Evolutionary conservation across 805 yeast species (phyloP).

Genomic region (Brettanomyces bruxellensis): DNA sequence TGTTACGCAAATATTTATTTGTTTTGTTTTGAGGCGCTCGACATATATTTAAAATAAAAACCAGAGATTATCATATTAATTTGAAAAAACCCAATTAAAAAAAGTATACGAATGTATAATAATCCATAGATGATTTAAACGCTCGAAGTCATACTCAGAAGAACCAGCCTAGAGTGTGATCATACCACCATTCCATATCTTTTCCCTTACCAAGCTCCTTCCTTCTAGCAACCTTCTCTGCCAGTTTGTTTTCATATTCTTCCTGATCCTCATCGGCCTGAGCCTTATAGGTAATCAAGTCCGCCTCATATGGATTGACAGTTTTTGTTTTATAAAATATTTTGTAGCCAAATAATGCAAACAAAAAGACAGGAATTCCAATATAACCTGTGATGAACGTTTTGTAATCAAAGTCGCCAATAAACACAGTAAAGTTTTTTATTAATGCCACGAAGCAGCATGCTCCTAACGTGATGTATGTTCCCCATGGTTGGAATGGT

Average conservation of each 20-base stretch:
- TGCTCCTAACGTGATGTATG: conserved; percentile 46
- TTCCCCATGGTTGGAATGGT: conserved; percentile 62
- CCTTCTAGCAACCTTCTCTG: conserved; percentile 7
- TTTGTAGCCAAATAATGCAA: conserved; percentile 52
- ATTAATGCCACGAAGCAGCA: conserved; percentile 49
- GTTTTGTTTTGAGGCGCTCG: too few species aligned
- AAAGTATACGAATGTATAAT: too few species aligned
- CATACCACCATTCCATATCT: conserved; percentile 20
- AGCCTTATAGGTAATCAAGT: conserved; percentile 47
- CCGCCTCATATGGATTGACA: conserved; percentile 48
- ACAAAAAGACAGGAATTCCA: conserved; percentile 57
- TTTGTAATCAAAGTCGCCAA: conserved; percentile 46
- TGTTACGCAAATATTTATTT: too few species aligned
- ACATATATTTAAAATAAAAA: too few species aligned
- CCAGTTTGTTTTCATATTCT: conserved; percentile 19
- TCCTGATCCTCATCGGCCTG: conserved; percentile 46
- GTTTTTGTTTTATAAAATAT: conserved; percentile 39
- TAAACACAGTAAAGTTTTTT: conserved; percentile 67
- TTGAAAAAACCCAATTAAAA: neutral
- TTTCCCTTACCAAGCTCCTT: conserved; percentile 10
- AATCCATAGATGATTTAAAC: too few species aligned
- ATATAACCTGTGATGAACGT: conserved; percentile 72
- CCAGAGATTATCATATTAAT: too few species aligned
- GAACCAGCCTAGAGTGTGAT: conserved; percentile 20
- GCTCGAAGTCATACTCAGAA: conserved; percentile 9